Percentiles rank a stretch among this genome's conserved stretches.
Evolutionary conservation across 106 monocot genomes (phyloP).

Genomic region (Dendrobium catenatum): DNA sequence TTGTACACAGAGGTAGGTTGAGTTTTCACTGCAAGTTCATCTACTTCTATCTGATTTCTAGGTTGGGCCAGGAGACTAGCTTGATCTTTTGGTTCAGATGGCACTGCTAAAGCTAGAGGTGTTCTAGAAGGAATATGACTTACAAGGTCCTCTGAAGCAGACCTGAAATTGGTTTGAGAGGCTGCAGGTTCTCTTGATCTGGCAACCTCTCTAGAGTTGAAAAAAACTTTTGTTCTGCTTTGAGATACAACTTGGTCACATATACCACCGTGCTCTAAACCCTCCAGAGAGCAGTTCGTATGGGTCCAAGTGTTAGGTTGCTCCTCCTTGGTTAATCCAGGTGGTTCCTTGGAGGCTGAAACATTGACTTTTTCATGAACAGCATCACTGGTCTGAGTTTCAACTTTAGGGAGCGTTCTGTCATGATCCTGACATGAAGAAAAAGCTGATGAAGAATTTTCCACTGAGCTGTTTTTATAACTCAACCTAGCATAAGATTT

Average conservation of each 20-base stretch:
- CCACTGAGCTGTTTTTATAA: slow-evolving; percentile 18
- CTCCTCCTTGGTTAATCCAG: slow-evolving; percentile 13
- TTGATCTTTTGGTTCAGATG: slow-evolving; percentile 16
- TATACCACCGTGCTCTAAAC: slow-evolving; percentile 6
- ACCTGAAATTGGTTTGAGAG: slow-evolving; percentile 7
- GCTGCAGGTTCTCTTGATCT: slow-evolving; percentile 10
- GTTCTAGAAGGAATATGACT: slow-evolving; percentile 8
- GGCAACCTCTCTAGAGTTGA: slow-evolving; percentile 10
- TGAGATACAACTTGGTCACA: slow-evolving; percentile 9
- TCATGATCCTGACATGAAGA: slow-evolving; percentile 19
- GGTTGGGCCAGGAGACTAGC: slow-evolving; percentile 9
- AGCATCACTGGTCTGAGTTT: slow-evolving; percentile 13
- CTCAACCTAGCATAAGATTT: slow-evolving; percentile 25
- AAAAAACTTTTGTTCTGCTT: slow-evolving; percentile 14
- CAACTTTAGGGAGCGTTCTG: slow-evolving; percentile 10
- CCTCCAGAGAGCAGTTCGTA: not conserved
- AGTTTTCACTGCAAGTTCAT: slow-evolving; percentile 13
- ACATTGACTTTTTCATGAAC: slow-evolving; percentile 6
- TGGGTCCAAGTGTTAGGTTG: slow-evolving; percentile 5
- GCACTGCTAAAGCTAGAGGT: slow-evolving; percentile 2
- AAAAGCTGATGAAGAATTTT: slow-evolving; percentile 11
- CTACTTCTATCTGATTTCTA: slow-evolving; percentile 2
- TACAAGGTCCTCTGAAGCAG: slow-evolving; percentile 4
- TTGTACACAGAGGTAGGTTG: slow-evolving; percentile 11
- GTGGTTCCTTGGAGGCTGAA: slow-evolving; percentile 1